Base-by-base conservation (phyloP, 202 grass and related monocot species). In the Hordeum pubiflorum region DNA sequence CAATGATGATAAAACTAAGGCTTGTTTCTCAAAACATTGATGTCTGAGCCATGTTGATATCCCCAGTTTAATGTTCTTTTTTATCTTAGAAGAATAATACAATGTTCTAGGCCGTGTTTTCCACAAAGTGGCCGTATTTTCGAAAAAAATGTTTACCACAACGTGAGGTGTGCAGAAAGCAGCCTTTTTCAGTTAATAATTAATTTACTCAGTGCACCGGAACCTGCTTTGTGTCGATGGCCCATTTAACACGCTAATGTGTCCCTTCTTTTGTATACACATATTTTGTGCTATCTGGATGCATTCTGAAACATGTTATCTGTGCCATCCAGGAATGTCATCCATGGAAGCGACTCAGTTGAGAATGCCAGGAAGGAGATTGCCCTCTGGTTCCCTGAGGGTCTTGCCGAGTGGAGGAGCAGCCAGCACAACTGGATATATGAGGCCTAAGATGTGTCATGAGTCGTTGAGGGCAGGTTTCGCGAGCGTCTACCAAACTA, bases 351-450 rank as follows among this genome's bases (percentile, higher is more conserved):
- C 7, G 94, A 97, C 69, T 83, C 90, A 4, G 66, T 94, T 55
- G 94, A 91, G 88, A 94, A 87, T 7, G 90, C 88, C 8, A 90
- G 81, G 76, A 97, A 91, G 84, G 94, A 97, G 88, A 97, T 97
- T 34, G 92, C 90, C 36, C 82, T 97, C 46, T 97, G 94, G 94
- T 97, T 97, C 67, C 88, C 92, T 0, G 92, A 97, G 78, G 90
- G 94, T 55, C 52, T 86, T 7, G 74, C 79, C 0, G 84, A 89
- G 18, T 97, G 94, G 94, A 85, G 74, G 63, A 97, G 92, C 91
- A 85, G 72, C 82, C 90, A 92, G 72, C 94, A 97, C 94, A 74
- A 88, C 15, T 97, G 94, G 94, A 91, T 97, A 87, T 97, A 97
- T 0, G 95, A 97, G 95, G 54, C 37, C 64, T 97, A 93, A 85